Evolutionary conservation across 2,329 filamentous ascomycete species (phyloP).

Genomic region (Metarhizium sp.): DNA sequence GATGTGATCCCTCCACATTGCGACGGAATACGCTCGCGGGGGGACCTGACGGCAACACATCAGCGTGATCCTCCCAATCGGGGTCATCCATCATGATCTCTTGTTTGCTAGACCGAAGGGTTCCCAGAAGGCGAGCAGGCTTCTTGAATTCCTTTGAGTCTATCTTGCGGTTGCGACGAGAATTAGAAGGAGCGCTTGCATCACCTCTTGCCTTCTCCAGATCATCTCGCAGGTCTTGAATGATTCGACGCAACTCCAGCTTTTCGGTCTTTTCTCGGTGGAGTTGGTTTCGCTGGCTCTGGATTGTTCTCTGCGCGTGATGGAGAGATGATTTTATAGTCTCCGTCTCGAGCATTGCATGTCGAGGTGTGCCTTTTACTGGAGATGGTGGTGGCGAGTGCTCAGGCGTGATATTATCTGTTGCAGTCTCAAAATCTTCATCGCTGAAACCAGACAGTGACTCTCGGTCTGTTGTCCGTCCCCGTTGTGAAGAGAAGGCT

Average conservation of each 20-base stretch:
- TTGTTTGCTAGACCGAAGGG: constrained; percentile 60
- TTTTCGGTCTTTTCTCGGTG: constrained; percentile 99
- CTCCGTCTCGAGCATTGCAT: constrained; percentile 87
- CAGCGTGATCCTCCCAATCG: constrained; percentile 77
- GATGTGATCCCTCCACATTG: constrained; percentile 7
- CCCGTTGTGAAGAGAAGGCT: constrained; percentile 66
- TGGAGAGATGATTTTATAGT: constrained; percentile 89
- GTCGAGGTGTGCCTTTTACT: constrained; percentile 81
- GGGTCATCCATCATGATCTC: constrained; percentile 73
- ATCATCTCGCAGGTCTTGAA: constrained; percentile 91
- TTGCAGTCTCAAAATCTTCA: constrained; percentile 54
- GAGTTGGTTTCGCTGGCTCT: constrained; percentile 87
- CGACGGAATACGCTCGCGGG: constrained; percentile 13
- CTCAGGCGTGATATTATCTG: constrained; percentile 69
- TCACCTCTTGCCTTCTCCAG: constrained; percentile 62
- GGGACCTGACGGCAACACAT: constrained; percentile 16
- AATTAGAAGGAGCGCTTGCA: constrained; percentile 30
- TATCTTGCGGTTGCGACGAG: constrained; percentile 52
- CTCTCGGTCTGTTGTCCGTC: constrained; percentile 57
- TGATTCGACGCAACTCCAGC: constrained; percentile 86
- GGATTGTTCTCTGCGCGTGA: constrained; percentile 93
- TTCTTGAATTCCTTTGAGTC: constrained; percentile 70
- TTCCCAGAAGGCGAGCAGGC: constrained; percentile 67
- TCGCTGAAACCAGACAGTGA: constrained; percentile 48
- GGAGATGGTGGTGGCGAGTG: constrained; percentile 87